These are phyloP conservation scores for Penicillium corylophilum DNA, from an alignment of 2,329 filamentous ascomycete species.

Conservation along the genomic window DNA sequence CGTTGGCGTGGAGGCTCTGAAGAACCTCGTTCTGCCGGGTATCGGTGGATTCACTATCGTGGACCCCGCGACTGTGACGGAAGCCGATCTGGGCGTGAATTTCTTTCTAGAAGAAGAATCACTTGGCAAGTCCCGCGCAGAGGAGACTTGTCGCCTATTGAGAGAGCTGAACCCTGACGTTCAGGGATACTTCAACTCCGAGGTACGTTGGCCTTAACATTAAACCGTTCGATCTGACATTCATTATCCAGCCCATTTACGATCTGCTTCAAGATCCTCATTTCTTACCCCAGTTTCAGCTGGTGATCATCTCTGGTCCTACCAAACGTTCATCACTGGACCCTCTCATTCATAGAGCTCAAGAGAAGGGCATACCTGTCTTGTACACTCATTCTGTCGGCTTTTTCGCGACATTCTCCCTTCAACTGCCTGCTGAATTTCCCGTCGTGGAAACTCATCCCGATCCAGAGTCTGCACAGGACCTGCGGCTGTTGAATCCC, in stretches of 20 bases:
- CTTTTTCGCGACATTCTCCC: constrained; percentile 87
- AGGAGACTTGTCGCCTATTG: constrained; percentile 73
- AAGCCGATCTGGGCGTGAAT: constrained; percentile 88
- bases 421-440: constrained; percentile 74
- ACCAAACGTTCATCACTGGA: constrained; percentile 54
- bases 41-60: constrained; percentile 90
- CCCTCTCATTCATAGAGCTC: constrained; percentile 51
- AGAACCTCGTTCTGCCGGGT: constrained; percentile 94
- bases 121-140: constrained; percentile 73
- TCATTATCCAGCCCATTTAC: constrained; percentile 30
- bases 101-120: constrained; percentile 87
- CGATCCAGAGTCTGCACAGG: constrained; percentile 77
- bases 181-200: constrained; percentile 65
- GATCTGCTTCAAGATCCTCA: constrained; percentile 40
- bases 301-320: constrained; percentile 62
- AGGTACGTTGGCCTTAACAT: constrained; percentile 42
- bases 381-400: constrained; percentile 85
- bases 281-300: constrained; percentile 52
- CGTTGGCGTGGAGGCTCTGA: constrained; percentile 85
- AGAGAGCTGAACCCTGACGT: constrained; percentile 93
- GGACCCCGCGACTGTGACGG: constrained; percentile 72
- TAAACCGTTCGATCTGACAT: not conserved
- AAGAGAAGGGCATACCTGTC: constrained; percentile 65
- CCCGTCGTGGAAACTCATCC: constrained; percentile 96
- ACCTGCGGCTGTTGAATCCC: constrained; percentile 78